Percentiles rank a stretch among this genome's conserved stretches.
Conservation (phyloP, 176 grass and related monocot species). For the Puccinellia tenuiflora region DNA sequence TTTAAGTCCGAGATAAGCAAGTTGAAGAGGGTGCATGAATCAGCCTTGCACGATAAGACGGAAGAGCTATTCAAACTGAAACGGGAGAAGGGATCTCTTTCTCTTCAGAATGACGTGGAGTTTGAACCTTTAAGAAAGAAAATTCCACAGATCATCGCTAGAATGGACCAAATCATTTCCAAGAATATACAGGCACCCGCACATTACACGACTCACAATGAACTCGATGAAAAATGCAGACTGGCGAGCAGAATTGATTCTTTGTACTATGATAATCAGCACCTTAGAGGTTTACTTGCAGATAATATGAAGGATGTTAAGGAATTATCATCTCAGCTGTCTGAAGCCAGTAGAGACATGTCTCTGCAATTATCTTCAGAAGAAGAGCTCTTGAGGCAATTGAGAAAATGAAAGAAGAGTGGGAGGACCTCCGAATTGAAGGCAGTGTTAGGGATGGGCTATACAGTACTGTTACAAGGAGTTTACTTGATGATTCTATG, state of each 20-base stretch:
- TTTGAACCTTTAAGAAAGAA: conserved; percentile 77
- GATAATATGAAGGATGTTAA: conserved; percentile 79
- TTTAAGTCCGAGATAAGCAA: conserved; percentile 92
- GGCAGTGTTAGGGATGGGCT: conserved; percentile 51
- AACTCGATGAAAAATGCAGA: conserved; percentile 49
- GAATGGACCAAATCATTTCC: conserved; percentile 65
- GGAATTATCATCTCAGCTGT: conserved; percentile 56
- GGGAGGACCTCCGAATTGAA: conserved; percentile 64
- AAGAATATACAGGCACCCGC: conserved; percentile 52
- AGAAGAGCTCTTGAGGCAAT: conserved; percentile 49
- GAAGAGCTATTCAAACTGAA: conserved; percentile 90
- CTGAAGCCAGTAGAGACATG: conserved; percentile 49
- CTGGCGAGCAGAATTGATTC: conserved; percentile 59
- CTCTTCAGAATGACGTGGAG: conserved; percentile 79
- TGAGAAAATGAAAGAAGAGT: conserved; percentile 50
- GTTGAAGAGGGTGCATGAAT: conserved; percentile 79
- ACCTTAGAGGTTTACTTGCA: conserved; percentile 61
- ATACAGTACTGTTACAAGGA: conserved; percentile 54
- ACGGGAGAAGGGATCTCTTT: conserved; percentile 70
- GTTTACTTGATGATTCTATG: conserved; percentile 54
- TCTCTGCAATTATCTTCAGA: conserved; percentile 47
- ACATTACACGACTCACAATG: conserved; percentile 25
- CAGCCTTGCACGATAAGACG: conserved; percentile 70
- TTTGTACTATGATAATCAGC: conserved; percentile 67
- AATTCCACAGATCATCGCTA: conserved; percentile 70